These are phyloP conservation scores for Solanum corneliomulleri DNA, from an alignment of 257 asterid species.

Conservation along the genomic window DNA sequence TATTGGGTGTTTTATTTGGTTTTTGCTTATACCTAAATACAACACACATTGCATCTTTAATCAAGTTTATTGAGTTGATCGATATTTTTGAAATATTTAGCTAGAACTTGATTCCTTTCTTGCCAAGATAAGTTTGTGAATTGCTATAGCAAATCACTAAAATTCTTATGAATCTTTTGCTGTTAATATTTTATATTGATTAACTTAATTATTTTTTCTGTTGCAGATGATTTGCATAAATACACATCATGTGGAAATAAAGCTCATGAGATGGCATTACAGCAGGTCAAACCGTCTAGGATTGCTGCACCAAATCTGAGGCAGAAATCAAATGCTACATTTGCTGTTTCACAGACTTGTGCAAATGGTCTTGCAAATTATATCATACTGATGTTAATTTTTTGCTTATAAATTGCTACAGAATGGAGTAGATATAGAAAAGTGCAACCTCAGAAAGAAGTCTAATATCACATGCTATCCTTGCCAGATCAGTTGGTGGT, in stretches of 20 bases:
- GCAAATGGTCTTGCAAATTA: neutral
- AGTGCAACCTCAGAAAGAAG: constrained; percentile 43
- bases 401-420: constrained; percentile 13
- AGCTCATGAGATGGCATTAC: constrained; percentile 67
- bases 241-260: constrained; percentile 78
- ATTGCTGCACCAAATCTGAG: constrained; percentile 28
- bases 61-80: neutral
- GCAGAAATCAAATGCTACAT: constrained; percentile 39
- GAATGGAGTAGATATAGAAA: constrained; percentile 60
- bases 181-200: neutral
- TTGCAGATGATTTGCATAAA: constrained; percentile 79
- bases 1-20: neutral
- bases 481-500: constrained; percentile 68
- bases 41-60: neutral
- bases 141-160: neutral
- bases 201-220: neutral
- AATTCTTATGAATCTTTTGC: neutral
- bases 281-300: constrained; percentile 48
- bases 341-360: neutral
- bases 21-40: neutral
- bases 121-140: neutral
- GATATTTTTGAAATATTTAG: neutral
- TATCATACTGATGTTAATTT: neutral
- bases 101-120: neutral
- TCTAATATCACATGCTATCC: constrained; percentile 45